These are phyloP conservation scores for Phytophthora boehmeriae DNA, from an alignment of 352 stramenopile genomes.

Conservation along the genomic window DNA sequence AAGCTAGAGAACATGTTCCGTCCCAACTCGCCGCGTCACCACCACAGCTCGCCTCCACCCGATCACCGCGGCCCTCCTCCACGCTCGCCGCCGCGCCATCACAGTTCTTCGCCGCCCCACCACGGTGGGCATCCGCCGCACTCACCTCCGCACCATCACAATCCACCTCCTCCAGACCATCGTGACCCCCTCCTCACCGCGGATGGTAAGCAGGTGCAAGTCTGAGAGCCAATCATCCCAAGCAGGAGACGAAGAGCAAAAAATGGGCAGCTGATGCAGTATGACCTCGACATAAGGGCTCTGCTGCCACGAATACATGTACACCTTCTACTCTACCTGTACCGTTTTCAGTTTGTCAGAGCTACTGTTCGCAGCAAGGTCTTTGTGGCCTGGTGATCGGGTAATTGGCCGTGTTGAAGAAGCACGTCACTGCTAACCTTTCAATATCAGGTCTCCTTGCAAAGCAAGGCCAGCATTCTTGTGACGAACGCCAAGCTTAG, in stretches of 20 bases:
- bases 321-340: neutral
- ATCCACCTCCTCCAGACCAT: slow-evolving; percentile 8
- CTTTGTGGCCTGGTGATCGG: too few relatives aligned
- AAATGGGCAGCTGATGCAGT: neutral
- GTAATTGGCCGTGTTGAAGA: too few relatives aligned
- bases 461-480: too few relatives aligned
- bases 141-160: slow-evolving; percentile 12
- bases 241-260: neutral
- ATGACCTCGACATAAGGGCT: neutral
- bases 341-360: neutral
- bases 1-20: slow-evolving; percentile 16
- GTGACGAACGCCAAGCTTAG: too few relatives aligned
- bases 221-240: neutral
- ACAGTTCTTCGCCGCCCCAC: slow-evolving; percentile 10
- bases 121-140: neutral
- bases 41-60: slow-evolving; percentile 8
- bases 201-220: slow-evolving; percentile 13
- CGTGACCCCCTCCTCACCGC: slow-evolving; percentile 7
- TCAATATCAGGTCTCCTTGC: too few relatives aligned
- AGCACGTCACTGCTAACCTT: too few relatives aligned
- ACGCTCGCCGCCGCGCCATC: slow-evolving; percentile 7
- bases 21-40: slow-evolving; percentile 13
- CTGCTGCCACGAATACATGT: neutral
- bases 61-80: neutral
- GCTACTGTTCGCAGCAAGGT: too few relatives aligned